Evolutionary conservation across 139 green algal species (phyloP), one percentile per base, ranked within the genome.

Genomic region (Chlorella sp.): DNA sequence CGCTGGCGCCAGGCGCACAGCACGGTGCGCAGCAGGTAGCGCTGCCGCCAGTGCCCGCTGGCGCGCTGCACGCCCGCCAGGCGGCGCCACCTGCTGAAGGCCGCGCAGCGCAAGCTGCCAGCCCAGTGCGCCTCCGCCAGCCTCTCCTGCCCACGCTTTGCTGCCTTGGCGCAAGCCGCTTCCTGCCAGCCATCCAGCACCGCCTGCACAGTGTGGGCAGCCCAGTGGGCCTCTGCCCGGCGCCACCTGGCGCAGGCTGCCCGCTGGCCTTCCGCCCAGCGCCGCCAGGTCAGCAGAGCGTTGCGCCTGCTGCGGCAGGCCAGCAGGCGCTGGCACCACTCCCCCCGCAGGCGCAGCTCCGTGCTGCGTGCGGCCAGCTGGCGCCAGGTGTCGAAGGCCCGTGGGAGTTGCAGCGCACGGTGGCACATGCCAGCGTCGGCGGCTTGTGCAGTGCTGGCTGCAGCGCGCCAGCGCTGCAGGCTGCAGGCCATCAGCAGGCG

Each of bases 331-430:
- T 15, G 12, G 85, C 85, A 89, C 48, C n/a, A 42, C 32, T 89
- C 85, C 19, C 34, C 48, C 71, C 12, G 24, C 22, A 36, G 22
- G 28, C n/a, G n/a, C n/a, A 89, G 48, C 42, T 75, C 21, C 24
- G 34, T 19, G 32, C 18, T 30, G 0, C 2, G 32, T 22, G 22
- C 22, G 1, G 86, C 53, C 14, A 61, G 75, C 5, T 37, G 22
- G 9, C n/a, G n/a, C 86, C 86, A 89, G 22, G 86, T 34, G 0
- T 30, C 39, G 68, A 85, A 85, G 0, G n/a, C 18, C 3, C 86
- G 75, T 0, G 86, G 86, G 36, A 90, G 86, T 60, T 90, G 86
- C 86, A 90, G 30, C 12, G 86, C 76, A 9, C 86, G n/a, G 77
- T 90, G 39, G 77, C 78, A 90, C 34, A 85, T 24, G 57, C 37